These are phyloP conservation scores for Eucalyptus polyanthemos DNA, from an alignment of 345 rosid species.

Conservation along the genomic window DNA sequence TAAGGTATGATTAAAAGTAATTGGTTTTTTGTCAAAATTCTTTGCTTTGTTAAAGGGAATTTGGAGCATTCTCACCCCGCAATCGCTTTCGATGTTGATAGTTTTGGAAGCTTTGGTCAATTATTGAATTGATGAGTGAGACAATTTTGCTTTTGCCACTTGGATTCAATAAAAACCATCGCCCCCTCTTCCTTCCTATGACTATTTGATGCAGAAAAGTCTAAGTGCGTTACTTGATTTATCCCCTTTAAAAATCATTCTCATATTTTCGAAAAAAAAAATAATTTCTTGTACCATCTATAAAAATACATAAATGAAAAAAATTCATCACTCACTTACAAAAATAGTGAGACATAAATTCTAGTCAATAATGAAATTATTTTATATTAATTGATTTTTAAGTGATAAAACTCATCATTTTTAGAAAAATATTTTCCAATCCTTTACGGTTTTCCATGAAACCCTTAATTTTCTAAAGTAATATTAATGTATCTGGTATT, in stretches of 20 bases:
- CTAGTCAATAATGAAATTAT: too few species aligned
- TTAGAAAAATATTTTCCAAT: not conserved
- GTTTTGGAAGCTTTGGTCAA: not conserved
- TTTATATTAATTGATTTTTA: too few species aligned
- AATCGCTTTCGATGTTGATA: not conserved
- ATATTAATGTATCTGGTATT: not conserved
- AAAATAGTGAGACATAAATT: too few species aligned
- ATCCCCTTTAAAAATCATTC: not conserved
- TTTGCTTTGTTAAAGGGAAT: not conserved
- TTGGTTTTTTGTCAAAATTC: not conserved
- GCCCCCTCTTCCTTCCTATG: not conserved
- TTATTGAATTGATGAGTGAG: not conserved
- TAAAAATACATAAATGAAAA: too few species aligned
- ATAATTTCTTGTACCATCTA: too few species aligned
- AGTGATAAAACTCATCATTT: not conserved
- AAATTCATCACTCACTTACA: too few species aligned
- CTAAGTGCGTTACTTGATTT: not conserved
- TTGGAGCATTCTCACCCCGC: not conserved
- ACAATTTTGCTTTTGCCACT: not conserved
- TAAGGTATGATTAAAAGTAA: not conserved
- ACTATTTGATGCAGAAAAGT: not conserved
- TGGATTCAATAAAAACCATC: not conserved
- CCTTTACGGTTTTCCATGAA: not conserved
- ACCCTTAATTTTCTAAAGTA: not conserved
- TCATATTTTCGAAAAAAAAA: not conserved